phyloP scores from a whole-genome alignment of 176 grass and related monocot genomes.

The Poa annua region DNA sequence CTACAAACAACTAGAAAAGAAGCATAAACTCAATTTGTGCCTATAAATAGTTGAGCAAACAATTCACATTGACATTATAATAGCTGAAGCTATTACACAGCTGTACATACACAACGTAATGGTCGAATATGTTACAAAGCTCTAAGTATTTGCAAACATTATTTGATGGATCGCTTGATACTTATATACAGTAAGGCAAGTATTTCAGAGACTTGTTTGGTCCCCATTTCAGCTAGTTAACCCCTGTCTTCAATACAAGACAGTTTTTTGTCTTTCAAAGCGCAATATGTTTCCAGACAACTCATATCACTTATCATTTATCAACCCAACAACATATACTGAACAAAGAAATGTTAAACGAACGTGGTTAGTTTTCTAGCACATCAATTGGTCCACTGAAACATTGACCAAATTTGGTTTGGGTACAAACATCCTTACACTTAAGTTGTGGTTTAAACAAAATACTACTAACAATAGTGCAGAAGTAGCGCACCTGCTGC shows the following conservation, averaged over 20 bases:
- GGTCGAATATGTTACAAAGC: not conserved
- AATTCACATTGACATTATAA: not conserved
- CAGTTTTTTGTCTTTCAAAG: not conserved
- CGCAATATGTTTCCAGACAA: not conserved
- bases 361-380: not conserved
- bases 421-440: not conserved
- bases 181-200: not conserved
- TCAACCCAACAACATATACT: not conserved
- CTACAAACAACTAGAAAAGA: not conserved
- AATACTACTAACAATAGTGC: not conserved
- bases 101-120: not conserved
- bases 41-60: conserved; percentile 12
- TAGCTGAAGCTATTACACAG: not conserved
- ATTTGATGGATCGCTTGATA: no score
- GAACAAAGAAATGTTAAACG: not conserved
- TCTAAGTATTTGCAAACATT: not conserved
- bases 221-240: not conserved
- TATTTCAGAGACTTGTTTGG: not conserved
- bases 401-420: not conserved
- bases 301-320: not conserved
- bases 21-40: not conserved
- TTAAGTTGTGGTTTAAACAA: not conserved
- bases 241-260: not conserved
- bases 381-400: not conserved
- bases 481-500: conserved; percentile 68